These are phyloP conservation scores for Fusarium sp. DNA, from an alignment of 2,329 filamentous ascomycete species.

Conservation along the genomic window DNA sequence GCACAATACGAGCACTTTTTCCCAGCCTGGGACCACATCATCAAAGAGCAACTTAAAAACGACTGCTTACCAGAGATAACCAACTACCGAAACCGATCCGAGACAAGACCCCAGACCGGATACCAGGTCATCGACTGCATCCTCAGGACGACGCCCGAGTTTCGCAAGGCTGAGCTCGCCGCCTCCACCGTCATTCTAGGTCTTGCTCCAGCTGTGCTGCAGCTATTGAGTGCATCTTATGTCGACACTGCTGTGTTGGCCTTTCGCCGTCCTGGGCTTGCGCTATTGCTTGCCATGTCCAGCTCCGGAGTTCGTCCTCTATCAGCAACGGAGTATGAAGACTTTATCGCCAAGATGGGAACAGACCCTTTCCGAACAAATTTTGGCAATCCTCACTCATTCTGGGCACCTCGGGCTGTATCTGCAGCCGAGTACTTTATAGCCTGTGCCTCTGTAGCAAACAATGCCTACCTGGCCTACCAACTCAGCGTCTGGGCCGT, in stretches of 20 bases:
- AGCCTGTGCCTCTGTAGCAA: conserved; percentile 19
- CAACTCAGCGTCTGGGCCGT: conserved; percentile 27
- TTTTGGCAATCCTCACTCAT: not conserved
- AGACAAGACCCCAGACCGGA: not conserved
- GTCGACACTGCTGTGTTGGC: conserved; percentile 38
- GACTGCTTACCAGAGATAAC: conserved; percentile 2
- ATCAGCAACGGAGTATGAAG: conserved; percentile 14
- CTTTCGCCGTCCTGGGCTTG: conserved; percentile 32
- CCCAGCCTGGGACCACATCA: conserved; percentile 21
- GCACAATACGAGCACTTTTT: conserved; percentile 33
- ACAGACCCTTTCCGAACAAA: conserved; percentile 8
- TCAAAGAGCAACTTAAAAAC: conserved; percentile 3
- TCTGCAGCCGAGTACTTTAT: conserved; percentile 11
- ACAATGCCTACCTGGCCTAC: conserved; percentile 25
- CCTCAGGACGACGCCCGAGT: conserved; percentile 33
- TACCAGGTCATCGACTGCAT: conserved; percentile 35
- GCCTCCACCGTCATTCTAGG: conserved; percentile 39
- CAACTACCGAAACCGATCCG: conserved; percentile 5
- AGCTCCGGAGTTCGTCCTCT: conserved; percentile 28
- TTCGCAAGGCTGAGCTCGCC: conserved; percentile 40
- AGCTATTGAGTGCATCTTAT: conserved; percentile 30
- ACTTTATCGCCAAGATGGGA: conserved; percentile 5
- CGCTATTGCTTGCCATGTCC: conserved; percentile 28
- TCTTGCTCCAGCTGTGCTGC: conserved; percentile 30
- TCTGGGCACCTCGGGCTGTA: not conserved